Percentiles rank a stretch among this genome's conserved stretches.
Conservation (phyloP, 495 filamentous ascomycete species). For the Neurospora africana region DNA sequence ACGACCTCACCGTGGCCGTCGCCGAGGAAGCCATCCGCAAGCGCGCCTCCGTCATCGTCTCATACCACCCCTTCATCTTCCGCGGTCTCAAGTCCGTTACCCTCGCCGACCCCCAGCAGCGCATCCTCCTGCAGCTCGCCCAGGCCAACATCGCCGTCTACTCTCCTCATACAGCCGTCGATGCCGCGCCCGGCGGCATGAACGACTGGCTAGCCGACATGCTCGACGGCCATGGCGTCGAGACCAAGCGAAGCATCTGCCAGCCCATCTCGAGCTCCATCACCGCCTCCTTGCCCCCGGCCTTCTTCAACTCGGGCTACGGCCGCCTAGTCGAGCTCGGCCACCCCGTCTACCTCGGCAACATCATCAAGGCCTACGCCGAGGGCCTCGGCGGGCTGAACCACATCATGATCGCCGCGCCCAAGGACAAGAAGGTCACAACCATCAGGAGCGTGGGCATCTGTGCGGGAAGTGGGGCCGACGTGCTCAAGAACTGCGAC, state of each 20-base stretch:
- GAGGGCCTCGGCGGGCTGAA: slow-evolving; percentile 24
- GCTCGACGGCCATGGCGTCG: slow-evolving; percentile 29
- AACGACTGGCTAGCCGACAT: slow-evolving; percentile 95
- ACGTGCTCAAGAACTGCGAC: slow-evolving; percentile 55
- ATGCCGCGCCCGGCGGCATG: slow-evolving; percentile 76
- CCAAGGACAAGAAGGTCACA: slow-evolving; percentile 11
- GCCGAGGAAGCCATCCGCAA: slow-evolving; percentile 79
- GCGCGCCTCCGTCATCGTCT: slow-evolving; percentile 66
- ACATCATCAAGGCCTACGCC: slow-evolving; percentile 45
- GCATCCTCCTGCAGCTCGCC: slow-evolving; percentile 69
- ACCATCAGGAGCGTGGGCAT: slow-evolving; percentile 39
- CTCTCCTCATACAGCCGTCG: slow-evolving; percentile 87
- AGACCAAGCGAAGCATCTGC: slow-evolving; percentile 23
- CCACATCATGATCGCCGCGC: slow-evolving; percentile 33
- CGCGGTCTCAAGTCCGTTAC: slow-evolving; percentile 79
- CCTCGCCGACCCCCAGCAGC: slow-evolving; percentile 74
- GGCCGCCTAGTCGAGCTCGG: slow-evolving; percentile 61
- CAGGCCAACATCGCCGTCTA: slow-evolving; percentile 90
- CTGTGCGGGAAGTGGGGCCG: slow-evolving; percentile 76
- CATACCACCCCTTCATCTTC: slow-evolving; percentile 97
- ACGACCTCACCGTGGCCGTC: slow-evolving; percentile 84
- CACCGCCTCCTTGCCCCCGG: slow-evolving; percentile 24
- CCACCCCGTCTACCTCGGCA: slow-evolving; percentile 44
- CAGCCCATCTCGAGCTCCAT: slow-evolving; percentile 26
- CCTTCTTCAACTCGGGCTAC: slow-evolving; percentile 62